A percentile compares a stretch with the other conserved stretches of the same genome.
Conservation (phyloP, 2,329 filamentous ascomycete genomes). For the Colletotrichum echinochloae region DNA sequence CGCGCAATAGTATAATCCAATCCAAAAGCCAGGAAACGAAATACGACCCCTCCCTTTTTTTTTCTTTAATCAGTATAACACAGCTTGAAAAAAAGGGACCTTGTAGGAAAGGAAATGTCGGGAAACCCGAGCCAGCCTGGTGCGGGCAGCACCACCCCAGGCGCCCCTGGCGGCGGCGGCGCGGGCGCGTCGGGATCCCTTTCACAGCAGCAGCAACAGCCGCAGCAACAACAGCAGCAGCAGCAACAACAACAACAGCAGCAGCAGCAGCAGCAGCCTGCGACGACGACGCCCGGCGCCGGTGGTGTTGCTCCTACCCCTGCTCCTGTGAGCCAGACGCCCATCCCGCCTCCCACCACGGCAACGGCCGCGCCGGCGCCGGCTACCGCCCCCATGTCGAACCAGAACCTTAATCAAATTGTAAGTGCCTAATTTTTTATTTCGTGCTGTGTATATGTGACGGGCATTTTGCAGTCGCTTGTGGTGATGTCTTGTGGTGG, state of each 20-base stretch:
- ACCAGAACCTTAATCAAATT: conserved; percentile 95
- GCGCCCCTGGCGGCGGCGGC: conserved; percentile 14
- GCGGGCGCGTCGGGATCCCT: conserved; percentile 27
- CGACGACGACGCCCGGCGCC: conserved; percentile 24
- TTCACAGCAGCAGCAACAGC: conserved; percentile 31
- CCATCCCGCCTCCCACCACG: conserved; percentile 41
- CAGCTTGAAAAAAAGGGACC: not conserved
- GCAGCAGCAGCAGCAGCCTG: conserved; percentile 26
- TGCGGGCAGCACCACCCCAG: conserved; percentile 21
- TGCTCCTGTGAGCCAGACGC: conserved; percentile 45
- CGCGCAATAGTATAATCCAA: not conserved
- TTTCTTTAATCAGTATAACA: not conserved
- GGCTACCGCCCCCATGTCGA: conserved; percentile 68
- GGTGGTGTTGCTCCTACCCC: conserved; percentile 47
- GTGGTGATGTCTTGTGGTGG: not conserved
- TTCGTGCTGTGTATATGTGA: not conserved
- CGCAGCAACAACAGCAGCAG: too few relatives aligned
- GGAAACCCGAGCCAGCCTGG: conserved; percentile 32
- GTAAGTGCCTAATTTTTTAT: conserved; percentile 66
- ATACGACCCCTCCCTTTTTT: too few relatives aligned
- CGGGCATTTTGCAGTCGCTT: not conserved
- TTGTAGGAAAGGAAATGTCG: conserved; percentile 21
- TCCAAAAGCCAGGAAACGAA: not conserved
- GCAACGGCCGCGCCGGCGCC: conserved; percentile 42
- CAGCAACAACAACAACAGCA: not conserved